A percentile compares a stretch with the other conserved stretches of the same genome.
Conservation (phyloP, 2,329 filamentous ascomycete genomes). For the Xylaria polymorpha region DNA sequence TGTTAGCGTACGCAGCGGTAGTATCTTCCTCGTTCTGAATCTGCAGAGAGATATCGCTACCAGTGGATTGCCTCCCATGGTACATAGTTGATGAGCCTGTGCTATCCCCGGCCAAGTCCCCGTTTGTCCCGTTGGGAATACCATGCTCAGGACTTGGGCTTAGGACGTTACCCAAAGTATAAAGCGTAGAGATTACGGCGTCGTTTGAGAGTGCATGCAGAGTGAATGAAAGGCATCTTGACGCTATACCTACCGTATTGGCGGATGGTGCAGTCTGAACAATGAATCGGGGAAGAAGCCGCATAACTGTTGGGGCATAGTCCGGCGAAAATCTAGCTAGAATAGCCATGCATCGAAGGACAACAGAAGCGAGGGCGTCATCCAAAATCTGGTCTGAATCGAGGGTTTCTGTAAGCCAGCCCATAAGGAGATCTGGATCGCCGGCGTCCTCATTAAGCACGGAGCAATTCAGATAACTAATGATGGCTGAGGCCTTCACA, state of each 20-base stretch:
- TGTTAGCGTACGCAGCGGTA: conserved; percentile 80
- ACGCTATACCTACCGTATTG: conserved; percentile 78
- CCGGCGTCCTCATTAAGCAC: conserved; percentile 84
- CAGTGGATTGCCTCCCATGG: conserved; percentile 68
- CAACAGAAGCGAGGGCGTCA: conserved; percentile 77
- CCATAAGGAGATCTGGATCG: conserved; percentile 80
- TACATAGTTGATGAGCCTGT: conserved; percentile 60
- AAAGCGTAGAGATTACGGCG: conserved; percentile 92
- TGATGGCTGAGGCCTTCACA: conserved; percentile 84
- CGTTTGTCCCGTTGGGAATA: conserved; percentile 64
- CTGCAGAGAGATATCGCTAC: conserved; percentile 83
- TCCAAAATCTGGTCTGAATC: conserved; percentile 86
- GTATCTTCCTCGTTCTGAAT: conserved; percentile 82
- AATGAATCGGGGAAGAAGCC: conserved; percentile 85
- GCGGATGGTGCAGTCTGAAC: conserved; percentile 82
- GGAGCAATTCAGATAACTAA: conserved; percentile 86
- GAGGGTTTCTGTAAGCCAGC: conserved; percentile 87
- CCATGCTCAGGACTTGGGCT: conserved; percentile 74
- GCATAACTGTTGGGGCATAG: conserved; percentile 79
- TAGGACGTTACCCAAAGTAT: conserved; percentile 94
- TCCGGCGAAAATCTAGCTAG: conserved; percentile 79
- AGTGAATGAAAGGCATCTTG: conserved; percentile 84
- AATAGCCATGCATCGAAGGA: conserved; percentile 84
- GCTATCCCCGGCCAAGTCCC: conserved; percentile 55
- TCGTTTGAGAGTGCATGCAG: conserved; percentile 88